Evolutionary conservation across 75 land plant species (phyloP), one percentile per base, ranked within the genome.

Genomic region (Cryptomeria japonica): DNA sequence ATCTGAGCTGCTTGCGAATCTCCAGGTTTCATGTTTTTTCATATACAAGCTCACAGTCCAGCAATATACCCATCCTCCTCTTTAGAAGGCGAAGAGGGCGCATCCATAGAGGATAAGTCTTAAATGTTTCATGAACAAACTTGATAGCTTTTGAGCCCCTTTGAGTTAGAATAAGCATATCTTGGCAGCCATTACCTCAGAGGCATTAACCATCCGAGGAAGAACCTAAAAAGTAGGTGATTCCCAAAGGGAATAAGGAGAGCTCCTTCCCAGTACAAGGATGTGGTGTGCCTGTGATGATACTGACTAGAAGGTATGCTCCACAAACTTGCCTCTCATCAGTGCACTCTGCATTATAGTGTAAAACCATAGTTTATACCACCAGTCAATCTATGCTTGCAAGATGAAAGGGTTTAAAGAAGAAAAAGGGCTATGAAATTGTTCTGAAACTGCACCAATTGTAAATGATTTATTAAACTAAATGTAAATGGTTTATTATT

Each of bases 171-270:
- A 89, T 89, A 19, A 89, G 86, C 89, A 89, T 89, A 55, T 89
- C 90, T 41, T 89, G 89, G 77, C 89, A 89, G 32, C 86, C 90
- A 87, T 42, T 42, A 84, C 86, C 90, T 90, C 88, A 90, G 91
- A 22, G 90, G 91, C 91, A 90, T 90, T 42, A 90, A 83, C 90
- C 91, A 90, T 46, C 91, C 90, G 42, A 90, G 91, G 10, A 90
- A 85, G 87, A 88, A 51, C 4, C 90, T 86, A 42, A 90, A 90
- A 1, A 88, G 75, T 2, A 87, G 90, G 31, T 90, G 87, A 49
- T 88, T 88, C 47, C 90, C 91, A 87, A 90, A 84, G 25, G 91
- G 91, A 37, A 88, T 87, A 31, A 90, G 89, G 44, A 90, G 91
- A 11, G 39, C 87, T 9, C 90, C 91, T 61, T 90, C 91, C 90